A percentile compares a stretch with the other conserved stretches of the same genome.
phyloP scores from a whole-genome alignment of 2,329 filamentous ascomycete genomes.

The Venturia asperata region DNA sequence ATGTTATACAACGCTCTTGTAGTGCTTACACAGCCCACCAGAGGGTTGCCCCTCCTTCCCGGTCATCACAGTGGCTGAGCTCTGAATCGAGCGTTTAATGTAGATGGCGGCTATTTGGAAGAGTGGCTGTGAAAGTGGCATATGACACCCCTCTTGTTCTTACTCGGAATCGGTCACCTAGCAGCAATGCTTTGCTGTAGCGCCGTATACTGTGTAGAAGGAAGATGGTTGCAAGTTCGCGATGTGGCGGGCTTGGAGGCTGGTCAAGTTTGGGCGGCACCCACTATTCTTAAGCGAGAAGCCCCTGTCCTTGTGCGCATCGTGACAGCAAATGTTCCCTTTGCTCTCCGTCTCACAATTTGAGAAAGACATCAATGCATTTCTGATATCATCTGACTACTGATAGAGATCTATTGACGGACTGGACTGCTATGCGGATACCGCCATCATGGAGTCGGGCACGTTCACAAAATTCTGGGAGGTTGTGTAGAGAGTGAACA shows the following conservation, averaged over 20 bases:
- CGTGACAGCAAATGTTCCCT: background rate
- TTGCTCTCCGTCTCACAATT: too few relatives aligned
- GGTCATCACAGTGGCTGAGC: background rate
- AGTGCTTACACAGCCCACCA: slow-evolving; percentile 4
- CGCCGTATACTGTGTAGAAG: background rate
- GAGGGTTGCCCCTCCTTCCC: background rate
- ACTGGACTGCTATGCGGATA: too few relatives aligned
- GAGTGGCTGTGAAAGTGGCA: slow-evolving; percentile 1
- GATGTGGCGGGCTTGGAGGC: background rate
- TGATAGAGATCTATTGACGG: too few relatives aligned
- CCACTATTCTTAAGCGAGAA: background rate
- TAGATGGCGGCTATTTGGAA: background rate
- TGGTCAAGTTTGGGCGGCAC: background rate
- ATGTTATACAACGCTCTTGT: background rate
- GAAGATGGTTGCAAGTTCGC: background rate
- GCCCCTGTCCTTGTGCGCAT: background rate
- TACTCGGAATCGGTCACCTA: background rate
- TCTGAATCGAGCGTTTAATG: background rate
- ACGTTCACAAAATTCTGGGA: too few relatives aligned
- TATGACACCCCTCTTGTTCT: background rate
- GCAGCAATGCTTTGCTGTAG: background rate
- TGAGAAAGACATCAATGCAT: too few relatives aligned
- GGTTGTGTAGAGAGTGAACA: too few relatives aligned
- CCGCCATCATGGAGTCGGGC: too few relatives aligned
- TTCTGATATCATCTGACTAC: too few relatives aligned